These are phyloP conservation scores for Solanum clarkiae DNA, from an alignment of 257 asterid species.

Conservation along the genomic window DNA sequence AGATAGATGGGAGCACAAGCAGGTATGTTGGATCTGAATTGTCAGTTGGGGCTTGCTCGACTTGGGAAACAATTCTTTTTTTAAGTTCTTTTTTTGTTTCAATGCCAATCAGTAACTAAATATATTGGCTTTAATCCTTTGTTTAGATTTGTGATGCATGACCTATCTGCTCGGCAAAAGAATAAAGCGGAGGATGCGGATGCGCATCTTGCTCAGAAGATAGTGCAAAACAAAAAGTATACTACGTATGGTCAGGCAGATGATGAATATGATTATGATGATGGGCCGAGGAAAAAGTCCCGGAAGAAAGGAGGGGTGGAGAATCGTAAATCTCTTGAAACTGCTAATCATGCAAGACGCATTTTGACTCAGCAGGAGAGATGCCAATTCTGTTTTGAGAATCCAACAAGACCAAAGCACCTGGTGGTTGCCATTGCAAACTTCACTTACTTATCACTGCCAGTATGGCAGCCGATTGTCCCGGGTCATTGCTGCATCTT, in stretches of 20 bases:
- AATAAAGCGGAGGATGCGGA: constrained; percentile 76
- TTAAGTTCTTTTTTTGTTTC: neutral
- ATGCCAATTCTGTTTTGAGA: constrained; percentile 85
- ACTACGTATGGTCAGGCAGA: constrained; percentile 58
- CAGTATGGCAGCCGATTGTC: constrained; percentile 65
- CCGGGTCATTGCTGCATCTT: constrained; percentile 84
- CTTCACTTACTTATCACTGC: constrained; percentile 67
- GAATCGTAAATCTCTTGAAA: constrained; percentile 30
- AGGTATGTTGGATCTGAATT: constrained; percentile 21
- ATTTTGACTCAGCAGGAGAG: constrained; percentile 77
- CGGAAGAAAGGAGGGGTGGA: constrained; percentile 46
- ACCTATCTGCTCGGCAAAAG: constrained; percentile 49
- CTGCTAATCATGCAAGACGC: constrained; percentile 41
- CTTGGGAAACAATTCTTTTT: neutral
- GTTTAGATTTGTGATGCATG: constrained; percentile 55
- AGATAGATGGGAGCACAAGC: constrained; percentile 65
- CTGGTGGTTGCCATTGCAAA: constrained; percentile 76
- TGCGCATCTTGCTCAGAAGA: constrained; percentile 70
- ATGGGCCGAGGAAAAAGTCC: constrained; percentile 52
- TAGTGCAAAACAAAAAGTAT: constrained; percentile 49
- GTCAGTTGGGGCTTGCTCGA: neutral
- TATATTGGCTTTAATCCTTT: neutral
- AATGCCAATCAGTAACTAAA: neutral
- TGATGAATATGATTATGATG: constrained; percentile 93
- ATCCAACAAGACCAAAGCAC: constrained; percentile 82